Evolutionary conservation across 495 filamentous ascomycete genomes (phyloP), one percentile per base, ranked within the genome.

Genomic region (Endocarpon pusillum): DNA sequence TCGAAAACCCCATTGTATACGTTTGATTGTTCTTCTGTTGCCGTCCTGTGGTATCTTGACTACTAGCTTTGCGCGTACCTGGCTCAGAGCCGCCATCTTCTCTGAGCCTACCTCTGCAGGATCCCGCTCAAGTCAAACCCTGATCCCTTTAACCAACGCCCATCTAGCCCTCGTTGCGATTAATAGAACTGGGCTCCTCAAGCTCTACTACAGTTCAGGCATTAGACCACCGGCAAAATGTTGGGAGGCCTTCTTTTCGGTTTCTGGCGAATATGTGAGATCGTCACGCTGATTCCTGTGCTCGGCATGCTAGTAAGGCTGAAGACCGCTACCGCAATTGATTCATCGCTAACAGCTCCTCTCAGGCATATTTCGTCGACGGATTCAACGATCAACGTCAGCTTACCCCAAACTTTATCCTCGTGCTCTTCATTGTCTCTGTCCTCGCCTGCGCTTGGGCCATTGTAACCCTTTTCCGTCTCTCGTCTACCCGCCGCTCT

Each of bases 391-490:
- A 67, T 39, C 52, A 58, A 40, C 84, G 89, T 61, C 44, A 57
- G 39, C 67, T 92, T 34, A 87, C 81, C 8, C 85, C 85, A 1
- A 52, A 61, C 42, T 80, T 74, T 59, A 76, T 91, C 57, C 74
- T 94, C 16, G 66, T 91, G 39, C 73, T 94, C 42, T 94, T 94
- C 72, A 93, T 94, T 57, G 73, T 80, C 49, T 77, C 76, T 25
- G 75, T 81, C 2, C 67, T 94, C 29, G 85, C 68, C 10, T 61
- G 70, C 20, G 81, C 74, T 47, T 94, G 84, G 84, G 64, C 70
- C 25, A 44, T 91, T 51, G 73, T 70, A 52, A 94, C 85, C 3
- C 57, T 92, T 9, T 75, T 94, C 65, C 67, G 68, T 40, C 83
- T 84, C 60, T 68, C 75, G 45, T 75, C 78, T 21, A 74, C 77